These are phyloP conservation scores for Immersiella caudata DNA, from an alignment of 495 filamentous ascomycete genomes.

Conservation along the genomic window DNA sequence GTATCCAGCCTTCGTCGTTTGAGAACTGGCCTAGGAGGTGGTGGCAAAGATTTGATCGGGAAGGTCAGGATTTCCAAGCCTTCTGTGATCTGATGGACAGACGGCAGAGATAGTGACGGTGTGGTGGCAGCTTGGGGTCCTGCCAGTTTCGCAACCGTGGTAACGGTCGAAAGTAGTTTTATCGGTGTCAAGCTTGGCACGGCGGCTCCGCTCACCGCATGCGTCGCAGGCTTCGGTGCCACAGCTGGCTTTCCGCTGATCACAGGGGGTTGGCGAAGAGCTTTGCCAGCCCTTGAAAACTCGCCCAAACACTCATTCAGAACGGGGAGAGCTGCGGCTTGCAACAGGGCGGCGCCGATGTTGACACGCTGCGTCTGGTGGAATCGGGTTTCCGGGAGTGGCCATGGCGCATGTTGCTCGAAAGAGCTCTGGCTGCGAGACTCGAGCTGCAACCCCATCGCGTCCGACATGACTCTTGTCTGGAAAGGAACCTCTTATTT, in stretches of 20 bases:
- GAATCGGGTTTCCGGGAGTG: constrained; percentile 26
- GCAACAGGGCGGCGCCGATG: constrained; percentile 29
- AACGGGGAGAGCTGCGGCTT: constrained; percentile 23
- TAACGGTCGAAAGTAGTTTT: not conserved
- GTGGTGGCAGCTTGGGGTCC: not conserved
- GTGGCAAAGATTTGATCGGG: constrained; percentile 11
- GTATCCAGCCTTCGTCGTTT: constrained; percentile 62
- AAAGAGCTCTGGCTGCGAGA: constrained; percentile 30
- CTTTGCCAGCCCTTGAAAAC: constrained; percentile 21
- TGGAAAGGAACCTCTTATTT: not conserved
- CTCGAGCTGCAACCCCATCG: constrained; percentile 37
- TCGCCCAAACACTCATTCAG: constrained; percentile 26
- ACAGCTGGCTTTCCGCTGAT: not conserved
- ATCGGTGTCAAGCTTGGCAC: not conserved
- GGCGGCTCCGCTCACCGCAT: not conserved
- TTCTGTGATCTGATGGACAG: constrained; percentile 24
- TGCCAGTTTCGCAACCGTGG: not conserved
- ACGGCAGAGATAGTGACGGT: not conserved
- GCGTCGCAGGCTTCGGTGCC: not conserved
- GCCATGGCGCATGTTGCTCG: constrained; percentile 39
- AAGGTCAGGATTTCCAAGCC: constrained; percentile 28
- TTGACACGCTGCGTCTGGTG: constrained; percentile 21
- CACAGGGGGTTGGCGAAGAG: not conserved
- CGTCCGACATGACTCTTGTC: not conserved
- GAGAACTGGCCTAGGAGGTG: constrained; percentile 28